A percentile compares a stretch with the other conserved stretches of the same genome.
phyloP scores from a whole-genome alignment of 306 rosid genomes.

The Sechiopsis laciniata region DNA sequence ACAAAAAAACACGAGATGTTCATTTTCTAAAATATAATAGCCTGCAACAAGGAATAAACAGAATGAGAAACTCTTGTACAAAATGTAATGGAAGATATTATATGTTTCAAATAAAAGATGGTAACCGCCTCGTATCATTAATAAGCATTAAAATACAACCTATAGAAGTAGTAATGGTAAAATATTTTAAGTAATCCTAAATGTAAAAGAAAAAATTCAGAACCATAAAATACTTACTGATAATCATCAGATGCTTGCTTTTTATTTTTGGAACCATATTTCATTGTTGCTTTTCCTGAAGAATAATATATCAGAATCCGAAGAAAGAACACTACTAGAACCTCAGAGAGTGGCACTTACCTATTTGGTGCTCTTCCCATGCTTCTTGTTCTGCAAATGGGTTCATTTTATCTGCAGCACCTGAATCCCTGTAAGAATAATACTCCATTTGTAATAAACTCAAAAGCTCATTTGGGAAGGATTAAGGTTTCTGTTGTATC shows the following conservation, averaged over 20 bases:
- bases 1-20: slow-evolving; percentile 23
- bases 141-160: slow-evolving; percentile 1
- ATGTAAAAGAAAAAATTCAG: neutral
- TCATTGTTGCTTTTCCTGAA: slow-evolving; percentile 75
- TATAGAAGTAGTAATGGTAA: neutral
- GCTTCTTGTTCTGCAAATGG: slow-evolving; percentile 95
- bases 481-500: neutral
- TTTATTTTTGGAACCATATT: slow-evolving; percentile 80
- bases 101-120: neutral
- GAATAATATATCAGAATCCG: slow-evolving; percentile 25
- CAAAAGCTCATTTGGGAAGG: neutral
- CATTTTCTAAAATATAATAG: slow-evolving; percentile 17
- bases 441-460: neutral
- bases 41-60: neutral
- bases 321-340: neutral
- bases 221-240: slow-evolving; percentile 53
- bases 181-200: neutral
- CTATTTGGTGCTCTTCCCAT: slow-evolving; percentile 96
- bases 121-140: neutral
- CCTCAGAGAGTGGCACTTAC: slow-evolving; percentile 27
- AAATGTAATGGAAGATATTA: neutral
- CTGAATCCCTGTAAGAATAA: slow-evolving; percentile 41
- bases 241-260: slow-evolving; percentile 64
- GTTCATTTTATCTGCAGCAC: slow-evolving; percentile 82
- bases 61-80: neutral